Conservation (phyloP, 352 stramenopile species). For the Phytophthora macrochlamydospora region DNA sequence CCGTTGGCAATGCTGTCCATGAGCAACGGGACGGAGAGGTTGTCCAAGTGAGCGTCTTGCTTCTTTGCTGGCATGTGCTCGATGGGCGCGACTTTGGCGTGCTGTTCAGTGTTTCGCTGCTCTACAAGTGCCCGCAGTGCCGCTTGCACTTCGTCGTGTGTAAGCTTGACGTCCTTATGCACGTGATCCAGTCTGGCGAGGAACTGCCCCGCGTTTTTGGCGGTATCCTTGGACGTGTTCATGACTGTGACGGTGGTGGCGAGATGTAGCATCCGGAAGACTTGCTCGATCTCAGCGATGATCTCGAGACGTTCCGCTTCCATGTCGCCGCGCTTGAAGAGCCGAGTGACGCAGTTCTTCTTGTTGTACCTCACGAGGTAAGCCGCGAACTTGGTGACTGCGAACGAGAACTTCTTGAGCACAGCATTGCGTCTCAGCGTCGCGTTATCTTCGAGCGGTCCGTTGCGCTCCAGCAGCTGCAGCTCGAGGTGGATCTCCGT, state of each 20-base stretch:
- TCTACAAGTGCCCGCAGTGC: constrained; percentile 21
- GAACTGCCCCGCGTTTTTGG: constrained; percentile 23
- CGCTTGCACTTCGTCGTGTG: constrained; percentile 23
- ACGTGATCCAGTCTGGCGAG: constrained; percentile 27
- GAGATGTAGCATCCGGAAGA: constrained; percentile 42
- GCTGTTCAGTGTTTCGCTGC: constrained; percentile 9
- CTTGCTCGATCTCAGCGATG: constrained; percentile 40
- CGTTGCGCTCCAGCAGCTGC: constrained; percentile 20
- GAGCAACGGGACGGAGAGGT: constrained; percentile 19
- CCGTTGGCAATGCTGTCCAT: constrained; percentile 14
- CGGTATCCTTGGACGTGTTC: constrained; percentile 9
- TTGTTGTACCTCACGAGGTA: constrained; percentile 30
- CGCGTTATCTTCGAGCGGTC: constrained; percentile 18
- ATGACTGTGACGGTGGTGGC: constrained; percentile 29
- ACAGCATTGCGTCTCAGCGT: constrained; percentile 18
- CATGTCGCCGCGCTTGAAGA: constrained; percentile 33
- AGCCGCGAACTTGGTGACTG: constrained; percentile 13
- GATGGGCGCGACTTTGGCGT: too few species aligned
- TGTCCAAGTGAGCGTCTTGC: constrained; percentile 16
- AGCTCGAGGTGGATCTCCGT: constrained; percentile 27
- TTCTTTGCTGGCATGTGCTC: constrained; percentile 5
- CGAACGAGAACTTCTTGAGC: constrained; percentile 23
- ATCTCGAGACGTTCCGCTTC: constrained; percentile 27
- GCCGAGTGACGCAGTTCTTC: constrained; percentile 20
- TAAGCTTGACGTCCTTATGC: constrained; percentile 27